Base-by-base conservation (phyloP, 2,329 filamentous ascomycete genomes). In the Epichloe brachyelytri region DNA sequence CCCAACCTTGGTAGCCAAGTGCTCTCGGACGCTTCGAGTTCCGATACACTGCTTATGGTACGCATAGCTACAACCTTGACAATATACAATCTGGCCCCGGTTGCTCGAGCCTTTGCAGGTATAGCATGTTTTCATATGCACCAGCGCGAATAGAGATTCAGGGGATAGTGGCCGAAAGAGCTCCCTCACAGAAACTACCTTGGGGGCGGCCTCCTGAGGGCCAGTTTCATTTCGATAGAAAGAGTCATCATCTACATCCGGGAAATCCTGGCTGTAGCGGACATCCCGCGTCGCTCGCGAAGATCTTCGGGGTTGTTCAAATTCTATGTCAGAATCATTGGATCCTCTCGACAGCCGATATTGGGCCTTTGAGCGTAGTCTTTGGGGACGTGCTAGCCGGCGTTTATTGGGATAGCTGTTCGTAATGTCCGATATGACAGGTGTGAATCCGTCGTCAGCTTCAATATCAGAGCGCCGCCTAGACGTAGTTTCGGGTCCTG, bases 41-140 rank as follows among this genome's bases (percentile, higher is more conserved):
- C 91, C 89, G 30, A 98, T 74, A 62, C 93, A 98, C 40, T 70
- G 70, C 64, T 86, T 88, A 67, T 98, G 93, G 58, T 88, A 95
- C 0, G 86, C 77, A 46, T 83, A 73, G 2, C 84, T 88, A 64
- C 93, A 98, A 33, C 93, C 93, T 68, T 98, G 94, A 59, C 93
- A 98, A 61, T 84, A 83, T 36, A 98, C 77, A 22, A 98, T 71
- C 39, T 78, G 73, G 1, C 87, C 88, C 15, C 65, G 68, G n/a
- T 70, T 67, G 46, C 68, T 70, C 4, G 65, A 63, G 12, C 63
- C 60, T 17, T 58, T 53, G 62, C 93, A 98, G 3, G 80, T 76
- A 57, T 87, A 83, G 64, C 93, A 98, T 7, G 70, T 71, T 40
- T 78, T 71, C 45, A 76, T 79, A 65, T 98, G 93, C 11, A 79